Percentiles rank a stretch among this genome's conserved stretches.
phyloP scores from a whole-genome alignment of 768 basidiomycete genomes.

The Mycena crocata region DNA sequence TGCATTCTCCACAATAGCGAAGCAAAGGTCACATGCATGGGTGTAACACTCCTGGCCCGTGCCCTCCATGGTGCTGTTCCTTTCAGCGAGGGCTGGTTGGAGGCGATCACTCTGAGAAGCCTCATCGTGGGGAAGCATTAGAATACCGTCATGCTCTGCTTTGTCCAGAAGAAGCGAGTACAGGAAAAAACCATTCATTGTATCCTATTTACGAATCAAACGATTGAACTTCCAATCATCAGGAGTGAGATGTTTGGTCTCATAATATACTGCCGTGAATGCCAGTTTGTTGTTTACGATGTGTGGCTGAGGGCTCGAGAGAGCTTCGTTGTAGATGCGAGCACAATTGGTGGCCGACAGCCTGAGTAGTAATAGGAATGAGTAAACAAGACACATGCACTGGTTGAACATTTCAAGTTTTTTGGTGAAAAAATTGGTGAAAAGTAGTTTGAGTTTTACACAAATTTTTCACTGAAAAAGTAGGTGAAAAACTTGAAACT shows the following conservation, averaged over 20 bases:
- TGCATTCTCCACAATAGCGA: neutral
- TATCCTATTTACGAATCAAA: conserved; percentile 21
- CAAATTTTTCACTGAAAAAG: too few species aligned
- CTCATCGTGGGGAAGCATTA: conserved; percentile 6
- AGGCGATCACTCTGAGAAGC: neutral
- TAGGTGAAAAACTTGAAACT: too few species aligned
- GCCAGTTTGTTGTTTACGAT: conserved; percentile 1
- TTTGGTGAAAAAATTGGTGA: neutral
- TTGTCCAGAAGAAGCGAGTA: conserved; percentile 10
- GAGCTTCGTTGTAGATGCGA: neutral
- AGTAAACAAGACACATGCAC: too few species aligned
- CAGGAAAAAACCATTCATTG: conserved; percentile 1
- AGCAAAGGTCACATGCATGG: conserved; percentile 36
- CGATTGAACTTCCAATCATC: neutral
- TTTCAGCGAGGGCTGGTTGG: neutral
- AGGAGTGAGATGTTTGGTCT: neutral
- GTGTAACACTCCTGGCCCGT: conserved; percentile 4
- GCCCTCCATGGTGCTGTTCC: conserved; percentile 15
- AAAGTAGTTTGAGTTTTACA: too few species aligned
- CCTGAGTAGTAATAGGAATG: neutral
- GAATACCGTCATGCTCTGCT: neutral
- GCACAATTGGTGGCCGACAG: neutral
- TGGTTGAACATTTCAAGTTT: too few species aligned
- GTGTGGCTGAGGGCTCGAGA: neutral
- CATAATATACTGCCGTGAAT: neutral